phyloP scores from a whole-genome alignment of 1,139 yeast genomes.

The Candida sanyaensis region DNA sequence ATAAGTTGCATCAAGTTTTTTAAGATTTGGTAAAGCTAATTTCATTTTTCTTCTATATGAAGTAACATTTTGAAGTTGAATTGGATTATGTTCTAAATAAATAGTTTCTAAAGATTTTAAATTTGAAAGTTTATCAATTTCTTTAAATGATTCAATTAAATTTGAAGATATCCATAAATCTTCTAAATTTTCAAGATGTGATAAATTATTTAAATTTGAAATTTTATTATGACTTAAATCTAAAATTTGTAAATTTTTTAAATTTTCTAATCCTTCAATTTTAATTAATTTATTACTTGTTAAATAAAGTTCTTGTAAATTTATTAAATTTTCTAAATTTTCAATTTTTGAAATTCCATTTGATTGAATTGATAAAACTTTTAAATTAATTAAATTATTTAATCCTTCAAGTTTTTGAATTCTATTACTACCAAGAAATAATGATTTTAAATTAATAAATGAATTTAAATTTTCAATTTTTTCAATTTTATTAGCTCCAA shows the following conservation, averaged over 20 bases:
- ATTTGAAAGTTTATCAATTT: slow-evolving; percentile 62
- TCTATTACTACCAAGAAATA: slow-evolving; percentile 93
- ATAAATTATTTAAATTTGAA: slow-evolving; percentile 59
- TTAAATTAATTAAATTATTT: slow-evolving; percentile 58
- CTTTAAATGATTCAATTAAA: slow-evolving; percentile 64
- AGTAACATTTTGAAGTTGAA: slow-evolving; percentile 71
- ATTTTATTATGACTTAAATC: slow-evolving; percentile 83
- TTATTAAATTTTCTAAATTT: slow-evolving; percentile 70
- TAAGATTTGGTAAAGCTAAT: slow-evolving; percentile 68
- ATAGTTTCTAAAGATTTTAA: slow-evolving; percentile 79
- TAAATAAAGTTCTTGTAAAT: slow-evolving; percentile 82
- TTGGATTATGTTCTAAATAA: slow-evolving; percentile 93
- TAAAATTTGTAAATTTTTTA: slow-evolving; percentile 65
- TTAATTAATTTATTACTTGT: slow-evolving; percentile 81
- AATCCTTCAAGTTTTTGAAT: slow-evolving; percentile 69
- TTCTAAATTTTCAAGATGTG: slow-evolving; percentile 68
- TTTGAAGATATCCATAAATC: slow-evolving; percentile 95
- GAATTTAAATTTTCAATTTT: slow-evolving; percentile 59
- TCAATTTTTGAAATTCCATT: slow-evolving; percentile 79
- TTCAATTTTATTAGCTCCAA: slow-evolving; percentile 87
- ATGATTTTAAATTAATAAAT: slow-evolving; percentile 61
- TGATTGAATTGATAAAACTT: slow-evolving; percentile 84
- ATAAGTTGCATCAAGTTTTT: slow-evolving; percentile 91
- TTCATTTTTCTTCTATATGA: slow-evolving; percentile 84
- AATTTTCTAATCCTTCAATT: slow-evolving; percentile 78